Evolutionary conservation across 208 protist genomes (phyloP).

Genomic region (Leptomonas pyrrhocoris): DNA sequence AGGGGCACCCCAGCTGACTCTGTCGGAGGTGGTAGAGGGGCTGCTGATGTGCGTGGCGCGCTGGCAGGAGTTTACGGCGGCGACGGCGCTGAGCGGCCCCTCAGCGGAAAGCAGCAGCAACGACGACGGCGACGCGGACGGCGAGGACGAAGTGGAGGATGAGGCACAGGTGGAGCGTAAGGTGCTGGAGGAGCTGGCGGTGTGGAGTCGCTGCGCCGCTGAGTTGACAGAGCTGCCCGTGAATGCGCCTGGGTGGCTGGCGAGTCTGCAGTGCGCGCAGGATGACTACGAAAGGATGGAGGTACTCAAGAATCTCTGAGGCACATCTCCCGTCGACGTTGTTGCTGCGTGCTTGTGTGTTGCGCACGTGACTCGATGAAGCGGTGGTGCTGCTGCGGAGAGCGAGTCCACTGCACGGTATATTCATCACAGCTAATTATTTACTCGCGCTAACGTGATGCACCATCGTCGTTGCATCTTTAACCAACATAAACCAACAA

Average conservation of each 20-base stretch:
- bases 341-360: neutral
- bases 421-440: too few species aligned
- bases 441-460: too few species aligned
- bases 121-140: slow-evolving; percentile 3
- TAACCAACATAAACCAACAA: too few species aligned
- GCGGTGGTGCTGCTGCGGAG: too few species aligned
- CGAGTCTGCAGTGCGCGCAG: slow-evolving; percentile 30
- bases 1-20: slow-evolving; percentile 8
- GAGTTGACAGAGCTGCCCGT: slow-evolving; percentile 14
- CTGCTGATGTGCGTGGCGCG: slow-evolving; percentile 35
- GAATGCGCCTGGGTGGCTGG: slow-evolving; percentile 36
- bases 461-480: too few species aligned
- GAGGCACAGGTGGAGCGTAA: slow-evolving; percentile 16
- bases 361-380: neutral
- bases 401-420: too few species aligned
- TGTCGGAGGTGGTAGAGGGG: slow-evolving; percentile 16
- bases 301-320: slow-evolving; percentile 38
- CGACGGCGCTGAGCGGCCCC: slow-evolving; percentile 17
- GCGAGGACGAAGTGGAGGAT: neutral
- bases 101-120: neutral
- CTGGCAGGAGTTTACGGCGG: slow-evolving; percentile 32
- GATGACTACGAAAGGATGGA: slow-evolving; percentile 63
- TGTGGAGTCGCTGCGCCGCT: slow-evolving; percentile 34
- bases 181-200: slow-evolving; percentile 44
- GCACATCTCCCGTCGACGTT: too few species aligned